Base-by-base conservation (phyloP, 345 rosid species). In the Viola odorata region DNA sequence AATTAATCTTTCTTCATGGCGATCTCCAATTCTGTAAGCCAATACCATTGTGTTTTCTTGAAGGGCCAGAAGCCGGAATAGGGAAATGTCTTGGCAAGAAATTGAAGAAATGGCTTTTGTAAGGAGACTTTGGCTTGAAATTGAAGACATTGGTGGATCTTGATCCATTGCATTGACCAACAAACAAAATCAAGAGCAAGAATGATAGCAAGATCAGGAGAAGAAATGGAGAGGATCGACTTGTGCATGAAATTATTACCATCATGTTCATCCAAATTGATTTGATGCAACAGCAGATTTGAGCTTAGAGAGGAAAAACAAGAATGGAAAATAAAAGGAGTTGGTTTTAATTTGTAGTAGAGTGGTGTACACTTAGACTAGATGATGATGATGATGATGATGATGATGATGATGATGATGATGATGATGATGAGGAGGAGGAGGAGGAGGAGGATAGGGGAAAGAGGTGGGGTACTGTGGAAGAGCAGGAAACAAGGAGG, bases 1-100 rank as follows among this genome's bases (percentile, higher is more conserved):
- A 23, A 23, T 23, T 23, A 23, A 23, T 23, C 32, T 23, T 23
- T 23, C 12, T 53, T 78, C 73, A 76, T 17, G 88, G 82, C 53
- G 80, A 84, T 73, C 73, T 79, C 79, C 86, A 82, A 64, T 69
- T 77, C 62, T 86, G 76, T 53, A 81, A 75, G 65, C 96, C 98
- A 77, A 91, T 81, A 62, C 70, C 91, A 62, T 91, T 91, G 79
- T 89, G 96, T 68, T 85, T 86, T 75, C 95, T 76, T 58, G 98
- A 91, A 61, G 98, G 98, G 61, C 85, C 98, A 45, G 98, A 91
- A 61, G 83, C 74, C 47, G 98, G 98, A 53, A 91, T 74, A 0
- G 96, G 98, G 1, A 89, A 75, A 68, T 82, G 88, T 66, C 81
- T 87, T 13, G 96, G 98, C 68, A 91, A 76, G 81, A 75, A 85